Evolutionary conservation across 106 monocot genomes (phyloP), one percentile per base, ranked within the genome.

Genomic region (Dendrobium officinale): DNA sequence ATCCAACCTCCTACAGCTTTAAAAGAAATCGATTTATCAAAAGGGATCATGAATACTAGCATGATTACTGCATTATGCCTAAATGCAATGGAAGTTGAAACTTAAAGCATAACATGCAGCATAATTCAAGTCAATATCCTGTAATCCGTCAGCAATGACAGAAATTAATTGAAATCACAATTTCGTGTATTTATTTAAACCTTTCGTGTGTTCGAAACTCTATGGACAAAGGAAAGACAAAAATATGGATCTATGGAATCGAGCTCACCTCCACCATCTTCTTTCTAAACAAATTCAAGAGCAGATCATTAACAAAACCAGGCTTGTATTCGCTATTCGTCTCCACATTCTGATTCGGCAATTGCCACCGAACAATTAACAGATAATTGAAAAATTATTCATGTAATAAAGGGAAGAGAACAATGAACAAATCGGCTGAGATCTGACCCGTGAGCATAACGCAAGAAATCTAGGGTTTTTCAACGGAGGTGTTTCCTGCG

Each of bases 1-100:
- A 94, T 76, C 90, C 90, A 73, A 94, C 90, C 84, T 98, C 97
- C 97, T 98, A 94, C 82, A 94, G 83, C 94, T 89, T 89, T 91
- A 84, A 81, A 70, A 84, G 33, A 42, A 44, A 85, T 42, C 17
- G 61, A 68, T 18, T 79, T 19, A 48, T 80, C 51, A 75, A 77
- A 18, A 86, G 79, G 81, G 16, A 13, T 13, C 15, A 15, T 51
- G 2, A 55, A 33, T 26, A 26, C 20, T 64, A 24, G 2, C 22
- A 22, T 64, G 64, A 64, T 26, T 22, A 64, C 24, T 64, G 64
- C n/a, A 64, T 64, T 51, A 13, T 15, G 15, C 51, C 51, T 51
- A 51, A 15, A 51, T 51, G 51, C 9, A 51, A 51, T 16, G 2
- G 2, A 51, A 51, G 51, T 51, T 51, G 15, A 49, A 49, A 51